Base-by-base conservation (phyloP, 2,329 filamentous ascomycete species). In the Exophiala xenobiotica region DNA sequence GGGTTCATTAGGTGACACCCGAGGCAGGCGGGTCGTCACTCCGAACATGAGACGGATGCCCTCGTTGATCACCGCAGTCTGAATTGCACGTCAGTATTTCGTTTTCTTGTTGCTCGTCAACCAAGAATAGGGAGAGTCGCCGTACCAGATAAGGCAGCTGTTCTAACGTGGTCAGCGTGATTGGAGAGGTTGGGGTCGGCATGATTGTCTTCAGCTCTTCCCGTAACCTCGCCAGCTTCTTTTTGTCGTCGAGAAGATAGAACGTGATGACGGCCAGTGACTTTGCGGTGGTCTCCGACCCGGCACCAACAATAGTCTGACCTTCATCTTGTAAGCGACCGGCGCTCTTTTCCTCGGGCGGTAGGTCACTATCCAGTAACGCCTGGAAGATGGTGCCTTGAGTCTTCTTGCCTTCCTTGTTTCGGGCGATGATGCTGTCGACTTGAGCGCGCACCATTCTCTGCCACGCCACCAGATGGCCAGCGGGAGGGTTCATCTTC, bases 241-340 rank as follows among this genome's bases (percentile, higher is more conserved):
- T 46, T 6, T 23, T 40, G 20, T 53, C 45, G 7, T 46, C 46
- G 4, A 50, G 19, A 37, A 56, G 49, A 22, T 56, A 45, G 37
- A 47, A 56, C 59, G 64, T 14, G 16, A 40, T 58, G 19, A 48
- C 45, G 11, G 43, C 46, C 23, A 52, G 43, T 46, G 35, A 51
- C 18, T 44, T 37, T 20, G 49, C 39, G 4, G 63, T 67, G 0
- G 63, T 70, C 19, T 63, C 63, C 2, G 63, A 64, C 0, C 69
- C 69, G 12, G 64, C 68, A 22, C 61, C 64, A 11, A 69, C 54
- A 6, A 70, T 44, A 3, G 62, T 55, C 19, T 64, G 63, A 7
- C 59, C 66, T 51, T 70, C 68, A n/a, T 67, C 61, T 1, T 58
- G 54, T 6, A 70, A 56, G 2, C 67, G 62, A 3, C 50, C 52